Evolutionary conservation across 768 basidiomycete genomes (phyloP).

Genomic region (Suillus clintonianus): DNA sequence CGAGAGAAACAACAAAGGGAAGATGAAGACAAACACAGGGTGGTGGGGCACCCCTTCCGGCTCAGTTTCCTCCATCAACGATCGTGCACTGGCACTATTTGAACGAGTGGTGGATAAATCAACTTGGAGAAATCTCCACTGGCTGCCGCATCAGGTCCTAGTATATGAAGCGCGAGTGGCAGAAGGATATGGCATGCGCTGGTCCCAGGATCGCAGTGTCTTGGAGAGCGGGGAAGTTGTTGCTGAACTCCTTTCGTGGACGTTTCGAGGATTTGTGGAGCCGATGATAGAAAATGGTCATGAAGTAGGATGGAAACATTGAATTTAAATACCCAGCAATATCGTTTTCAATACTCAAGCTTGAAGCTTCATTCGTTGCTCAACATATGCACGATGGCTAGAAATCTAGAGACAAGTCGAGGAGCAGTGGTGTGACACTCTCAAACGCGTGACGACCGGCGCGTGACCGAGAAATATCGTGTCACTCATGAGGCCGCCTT

Average conservation of each 20-base stretch:
- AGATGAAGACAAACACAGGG: constrained; percentile 31
- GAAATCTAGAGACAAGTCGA: neutral
- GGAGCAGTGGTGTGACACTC: neutral
- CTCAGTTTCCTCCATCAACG: constrained; percentile 53
- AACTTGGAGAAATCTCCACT: constrained; percentile 67
- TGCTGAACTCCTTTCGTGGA: constrained; percentile 40
- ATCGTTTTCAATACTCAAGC: neutral
- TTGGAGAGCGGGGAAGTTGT: constrained; percentile 10
- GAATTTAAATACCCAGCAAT: constrained; percentile 4
- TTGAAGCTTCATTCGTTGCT: neutral
- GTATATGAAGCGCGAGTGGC: constrained; percentile 62
- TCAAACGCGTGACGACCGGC: constrained; percentile 25
- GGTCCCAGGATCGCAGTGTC: constrained; percentile 51
- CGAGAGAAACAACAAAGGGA: constrained; percentile 17
- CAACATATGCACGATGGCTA: neutral
- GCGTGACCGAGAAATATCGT: constrained; percentile 23
- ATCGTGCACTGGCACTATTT: constrained; percentile 50
- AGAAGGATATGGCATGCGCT: constrained; percentile 70
- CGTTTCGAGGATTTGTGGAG: constrained; percentile 65
- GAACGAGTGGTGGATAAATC: constrained; percentile 52
- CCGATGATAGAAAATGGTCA: constrained; percentile 72
- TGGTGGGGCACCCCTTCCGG: constrained; percentile 66
- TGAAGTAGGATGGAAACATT: constrained; percentile 61
- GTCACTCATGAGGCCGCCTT: constrained; percentile 3
- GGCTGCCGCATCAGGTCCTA: constrained; percentile 61